Evolutionary conservation across 805 yeast genomes (phyloP).

Genomic region (Cyberlindnera lachancei): DNA sequence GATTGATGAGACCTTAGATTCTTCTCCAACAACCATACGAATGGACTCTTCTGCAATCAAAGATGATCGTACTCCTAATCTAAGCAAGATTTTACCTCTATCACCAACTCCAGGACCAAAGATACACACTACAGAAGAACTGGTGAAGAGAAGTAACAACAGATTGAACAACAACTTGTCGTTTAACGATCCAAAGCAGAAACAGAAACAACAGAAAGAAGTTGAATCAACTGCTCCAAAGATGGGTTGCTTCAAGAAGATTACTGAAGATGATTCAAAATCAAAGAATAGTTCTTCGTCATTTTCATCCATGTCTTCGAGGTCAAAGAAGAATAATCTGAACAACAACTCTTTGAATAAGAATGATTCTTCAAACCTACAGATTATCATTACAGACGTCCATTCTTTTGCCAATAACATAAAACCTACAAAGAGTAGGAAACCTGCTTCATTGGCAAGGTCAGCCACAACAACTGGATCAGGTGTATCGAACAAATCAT

Average conservation of each 20-base stretch:
- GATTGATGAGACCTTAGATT: slow-evolving; percentile 11
- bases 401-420: slow-evolving; percentile 17
- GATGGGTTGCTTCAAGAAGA: slow-evolving; percentile 23
- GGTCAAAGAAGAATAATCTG: slow-evolving; percentile 1
- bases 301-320: slow-evolving; percentile 1
- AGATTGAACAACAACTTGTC: no score
- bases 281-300: no score
- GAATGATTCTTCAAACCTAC: slow-evolving; percentile 24
- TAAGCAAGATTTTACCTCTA: slow-evolving; percentile 9
- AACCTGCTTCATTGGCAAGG: slow-evolving; percentile 16
- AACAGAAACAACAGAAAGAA: slow-evolving; percentile 1
- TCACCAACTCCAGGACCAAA: slow-evolving; percentile 23
- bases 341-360: no score
- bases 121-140: no score
- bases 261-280: slow-evolving; percentile 5
- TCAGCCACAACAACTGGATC: slow-evolving; percentile 11
- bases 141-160: no score
- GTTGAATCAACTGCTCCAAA: slow-evolving; percentile 20
- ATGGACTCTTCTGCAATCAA: slow-evolving; percentile 23
- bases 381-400: slow-evolving; percentile 30
- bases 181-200: no score
- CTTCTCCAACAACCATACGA: slow-evolving; percentile 24
- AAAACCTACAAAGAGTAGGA: slow-evolving; percentile 7
- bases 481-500: not conserved
- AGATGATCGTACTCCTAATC: slow-evolving; percentile 7